A percentile compares a stretch with the other conserved stretches of the same genome.
phyloP scores from a whole-genome alignment of 306 rosid genomes.

The Cyamopsis tetragonoloba region DNA sequence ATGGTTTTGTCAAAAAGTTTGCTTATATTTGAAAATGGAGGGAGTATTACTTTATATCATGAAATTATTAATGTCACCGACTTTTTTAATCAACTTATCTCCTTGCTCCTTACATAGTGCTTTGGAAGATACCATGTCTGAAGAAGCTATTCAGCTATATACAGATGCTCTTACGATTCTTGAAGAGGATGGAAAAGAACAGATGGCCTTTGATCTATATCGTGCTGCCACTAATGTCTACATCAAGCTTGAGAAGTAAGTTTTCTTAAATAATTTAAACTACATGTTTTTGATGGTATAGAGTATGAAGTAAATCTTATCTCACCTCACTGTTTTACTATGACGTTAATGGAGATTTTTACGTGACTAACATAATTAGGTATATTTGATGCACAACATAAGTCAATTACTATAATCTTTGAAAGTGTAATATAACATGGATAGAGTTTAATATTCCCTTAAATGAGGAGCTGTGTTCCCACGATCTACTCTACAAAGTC shows the following conservation, averaged over 20 bases:
- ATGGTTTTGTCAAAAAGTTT: too few species aligned
- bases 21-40: too few species aligned
- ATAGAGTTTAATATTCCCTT: not conserved
- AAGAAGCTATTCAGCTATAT: slow-evolving; percentile 84
- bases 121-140: slow-evolving; percentile 73
- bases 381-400: not conserved
- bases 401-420: slow-evolving; percentile 5
- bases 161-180: slow-evolving; percentile 80
- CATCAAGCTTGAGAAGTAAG: slow-evolving; percentile 88
- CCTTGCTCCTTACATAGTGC: slow-evolving; percentile 48
- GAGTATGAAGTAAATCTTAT: slow-evolving; percentile 8
- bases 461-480: not conserved
- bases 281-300: slow-evolving; percentile 4
- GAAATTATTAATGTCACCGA: not conserved
- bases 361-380: not conserved
- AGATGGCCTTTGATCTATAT: slow-evolving; percentile 95
- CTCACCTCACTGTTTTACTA: not conserved
- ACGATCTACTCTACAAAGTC: not conserved
- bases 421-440: not conserved
- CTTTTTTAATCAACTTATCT: too few species aligned
- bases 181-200: slow-evolving; percentile 89
- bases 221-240: slow-evolving; percentile 68
- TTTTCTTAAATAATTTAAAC: slow-evolving; percentile 8
- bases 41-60: not conserved
- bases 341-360: not conserved